Conservation (phyloP, 305 asterid species). For the Solanum chacoense region DNA sequence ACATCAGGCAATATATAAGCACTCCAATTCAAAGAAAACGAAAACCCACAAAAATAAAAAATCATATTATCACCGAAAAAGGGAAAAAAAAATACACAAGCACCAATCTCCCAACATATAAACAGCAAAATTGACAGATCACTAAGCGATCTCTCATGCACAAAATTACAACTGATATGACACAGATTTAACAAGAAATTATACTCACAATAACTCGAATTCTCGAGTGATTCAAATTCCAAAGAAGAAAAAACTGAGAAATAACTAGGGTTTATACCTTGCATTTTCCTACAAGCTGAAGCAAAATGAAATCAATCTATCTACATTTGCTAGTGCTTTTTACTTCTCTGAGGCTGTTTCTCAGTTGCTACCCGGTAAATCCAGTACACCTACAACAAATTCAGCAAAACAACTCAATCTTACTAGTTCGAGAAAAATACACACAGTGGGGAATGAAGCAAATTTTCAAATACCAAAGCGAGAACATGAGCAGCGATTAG, state of each 20-base stretch:
- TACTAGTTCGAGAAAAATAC: background rate
- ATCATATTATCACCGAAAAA: background rate
- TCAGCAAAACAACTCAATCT: background rate
- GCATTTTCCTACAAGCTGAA: background rate
- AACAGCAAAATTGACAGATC: background rate
- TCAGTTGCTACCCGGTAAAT: conserved; percentile 77
- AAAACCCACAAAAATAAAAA: background rate
- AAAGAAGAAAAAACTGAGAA: background rate
- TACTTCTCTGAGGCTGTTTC: conserved; percentile 40
- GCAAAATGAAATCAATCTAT: background rate
- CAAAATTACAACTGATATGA: background rate
- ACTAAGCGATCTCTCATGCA: background rate
- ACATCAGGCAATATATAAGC: background rate
- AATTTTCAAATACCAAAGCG: conserved; percentile 21
- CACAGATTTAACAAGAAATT: background rate
- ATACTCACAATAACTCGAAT: background rate
- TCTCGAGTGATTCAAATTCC: background rate
- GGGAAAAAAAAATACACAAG: background rate
- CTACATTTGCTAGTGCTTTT: conserved; percentile 21
- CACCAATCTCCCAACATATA: background rate
- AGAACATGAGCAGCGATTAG: conserved; percentile 33
- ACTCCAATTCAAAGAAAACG: background rate
- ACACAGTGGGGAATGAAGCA: background rate
- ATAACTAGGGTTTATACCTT: background rate
- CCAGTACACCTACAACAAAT: conserved; percentile 64